Conservation (phyloP, 2,329 filamentous ascomycete species). For the Aureobasidium sp. region DNA sequence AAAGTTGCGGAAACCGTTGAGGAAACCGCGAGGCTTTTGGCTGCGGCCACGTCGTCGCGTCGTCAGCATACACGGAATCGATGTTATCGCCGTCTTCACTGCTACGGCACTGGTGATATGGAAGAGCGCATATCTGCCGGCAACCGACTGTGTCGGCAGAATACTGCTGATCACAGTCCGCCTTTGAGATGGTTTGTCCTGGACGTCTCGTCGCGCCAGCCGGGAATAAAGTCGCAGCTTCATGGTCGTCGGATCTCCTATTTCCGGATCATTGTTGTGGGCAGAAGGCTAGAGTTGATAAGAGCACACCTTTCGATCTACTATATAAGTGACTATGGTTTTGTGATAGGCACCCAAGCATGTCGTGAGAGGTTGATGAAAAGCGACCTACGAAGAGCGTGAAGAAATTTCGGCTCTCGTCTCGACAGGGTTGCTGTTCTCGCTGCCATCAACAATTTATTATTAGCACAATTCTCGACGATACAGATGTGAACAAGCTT, state of each 20-base stretch:
- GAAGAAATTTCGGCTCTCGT: no score
- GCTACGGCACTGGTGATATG: background rate
- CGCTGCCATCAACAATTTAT: no score
- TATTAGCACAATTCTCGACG: no score
- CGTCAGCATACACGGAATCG: slow-evolving; percentile 1
- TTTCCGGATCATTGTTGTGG: background rate
- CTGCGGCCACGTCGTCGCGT: background rate
- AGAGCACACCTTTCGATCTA: no score
- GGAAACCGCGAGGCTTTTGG: background rate
- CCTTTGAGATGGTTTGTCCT: background rate
- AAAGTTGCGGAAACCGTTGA: background rate
- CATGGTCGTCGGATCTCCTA: no score
- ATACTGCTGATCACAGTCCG: background rate
- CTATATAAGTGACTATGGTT: no score
- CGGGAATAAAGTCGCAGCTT: background rate
- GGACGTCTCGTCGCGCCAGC: background rate
- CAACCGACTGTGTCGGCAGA: background rate
- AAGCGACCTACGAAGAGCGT: no score
- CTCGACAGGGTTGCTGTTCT: no score
- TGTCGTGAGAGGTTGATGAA: no score
- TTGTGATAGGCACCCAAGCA: no score
- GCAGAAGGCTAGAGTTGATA: no score
- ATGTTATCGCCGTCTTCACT: background rate
- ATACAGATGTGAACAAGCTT: no score
- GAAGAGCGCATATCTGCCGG: background rate